A percentile compares a stretch with the other conserved stretches of the same genome.
phyloP scores from a whole-genome alignment of 2,329 filamentous ascomycete genomes.

The Xylaria sp. region DNA sequence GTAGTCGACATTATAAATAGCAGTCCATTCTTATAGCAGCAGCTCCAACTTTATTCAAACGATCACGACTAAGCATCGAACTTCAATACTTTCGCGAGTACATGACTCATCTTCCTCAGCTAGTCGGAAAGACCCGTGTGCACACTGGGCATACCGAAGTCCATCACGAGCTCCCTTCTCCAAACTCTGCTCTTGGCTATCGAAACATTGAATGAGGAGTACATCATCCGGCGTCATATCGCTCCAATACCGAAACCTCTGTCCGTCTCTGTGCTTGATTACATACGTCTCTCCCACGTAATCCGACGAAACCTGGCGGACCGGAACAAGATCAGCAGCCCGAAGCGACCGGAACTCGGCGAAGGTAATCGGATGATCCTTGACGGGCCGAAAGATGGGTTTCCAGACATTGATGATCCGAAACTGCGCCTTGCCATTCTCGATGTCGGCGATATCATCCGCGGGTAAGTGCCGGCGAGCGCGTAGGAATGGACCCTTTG shows the following conservation, averaged over 20 bases:
- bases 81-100: slow-evolving; percentile 21
- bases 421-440: slow-evolving; percentile 19
- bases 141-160: slow-evolving; percentile 14
- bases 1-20: background rate
- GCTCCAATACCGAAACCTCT: slow-evolving; percentile 28
- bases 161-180: slow-evolving; percentile 6
- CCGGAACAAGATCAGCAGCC: slow-evolving; percentile 13
- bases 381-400: slow-evolving; percentile 6
- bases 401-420: slow-evolving; percentile 30
- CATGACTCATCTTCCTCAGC: slow-evolving; percentile 8
- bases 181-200: slow-evolving; percentile 10
- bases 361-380: slow-evolving; percentile 15
- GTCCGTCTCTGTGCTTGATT: background rate
- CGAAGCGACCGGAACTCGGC: slow-evolving; percentile 19
- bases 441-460: slow-evolving; percentile 1
- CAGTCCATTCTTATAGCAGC: background rate
- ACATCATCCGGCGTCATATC: slow-evolving; percentile 16
- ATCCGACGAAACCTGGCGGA: slow-evolving; percentile 10
- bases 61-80: slow-evolving; percentile 17
- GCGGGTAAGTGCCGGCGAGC: slow-evolving; percentile 8
- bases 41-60: background rate
- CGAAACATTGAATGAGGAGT: slow-evolving; percentile 20
- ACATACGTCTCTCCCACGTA: slow-evolving; percentile 27
- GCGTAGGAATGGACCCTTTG: slow-evolving; percentile 6
- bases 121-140: slow-evolving; percentile 20